phyloP scores from a whole-genome alignment of 305 asterid genomes.

The Fraxinus paxiana region DNA sequence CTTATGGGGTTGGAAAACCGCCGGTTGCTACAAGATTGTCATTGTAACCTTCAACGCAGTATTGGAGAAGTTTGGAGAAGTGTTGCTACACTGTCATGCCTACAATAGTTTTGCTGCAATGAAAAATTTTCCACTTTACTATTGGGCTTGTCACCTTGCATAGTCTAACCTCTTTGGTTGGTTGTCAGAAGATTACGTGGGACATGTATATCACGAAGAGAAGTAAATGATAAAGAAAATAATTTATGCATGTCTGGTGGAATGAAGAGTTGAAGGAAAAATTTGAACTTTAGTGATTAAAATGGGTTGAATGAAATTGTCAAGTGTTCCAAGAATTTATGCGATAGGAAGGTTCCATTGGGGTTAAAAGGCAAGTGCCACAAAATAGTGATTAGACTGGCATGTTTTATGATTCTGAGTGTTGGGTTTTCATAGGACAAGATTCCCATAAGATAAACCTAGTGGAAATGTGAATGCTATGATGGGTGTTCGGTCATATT shows the following conservation, averaged over 20 bases:
- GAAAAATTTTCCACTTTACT: neutral
- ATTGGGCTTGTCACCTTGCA: neutral
- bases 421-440: neutral
- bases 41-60: neutral
- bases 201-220: neutral
- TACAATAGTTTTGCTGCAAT: neutral
- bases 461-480: neutral
- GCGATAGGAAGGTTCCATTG: neutral
- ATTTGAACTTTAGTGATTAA: neutral
- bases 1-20: neutral
- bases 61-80: no score
- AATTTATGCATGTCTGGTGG: neutral
- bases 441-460: neutral
- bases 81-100: neutral
- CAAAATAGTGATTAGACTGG: neutral
- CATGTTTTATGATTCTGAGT: neutral
- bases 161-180: neutral
- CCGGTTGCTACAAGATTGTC: neutral
- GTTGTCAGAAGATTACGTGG: neutral
- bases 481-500: neutral
- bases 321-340: neutral
- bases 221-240: neutral
- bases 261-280: neutral
- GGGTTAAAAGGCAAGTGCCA: neutral
- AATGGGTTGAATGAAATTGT: neutral